phyloP scores from a whole-genome alignment of 164 flowering plant genomes.

The Annona cherimola region DNA sequence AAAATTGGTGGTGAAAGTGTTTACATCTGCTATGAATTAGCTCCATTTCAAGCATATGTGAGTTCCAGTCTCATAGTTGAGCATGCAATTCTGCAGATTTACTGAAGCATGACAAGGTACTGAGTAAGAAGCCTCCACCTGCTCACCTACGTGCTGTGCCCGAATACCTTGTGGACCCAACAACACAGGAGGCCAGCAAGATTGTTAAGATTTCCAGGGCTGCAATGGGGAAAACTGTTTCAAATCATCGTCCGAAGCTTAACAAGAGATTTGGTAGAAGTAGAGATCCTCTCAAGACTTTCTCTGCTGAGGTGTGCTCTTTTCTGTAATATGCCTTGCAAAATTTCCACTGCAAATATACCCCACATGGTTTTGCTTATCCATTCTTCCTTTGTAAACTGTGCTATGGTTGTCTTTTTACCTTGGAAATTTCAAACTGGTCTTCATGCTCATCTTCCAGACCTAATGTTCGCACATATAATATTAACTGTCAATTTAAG shows the following conservation, averaged over 20 bases:
- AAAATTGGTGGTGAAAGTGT: too few species aligned
- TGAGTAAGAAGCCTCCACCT: slow-evolving; percentile 78
- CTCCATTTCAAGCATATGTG: not conserved
- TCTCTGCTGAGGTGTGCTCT: slow-evolving; percentile 61
- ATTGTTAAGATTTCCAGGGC: slow-evolving; percentile 84
- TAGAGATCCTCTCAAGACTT: slow-evolving; percentile 74
- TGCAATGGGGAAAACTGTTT: slow-evolving; percentile 64
- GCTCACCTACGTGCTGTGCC: slow-evolving; percentile 73
- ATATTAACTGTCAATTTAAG: not conserved
- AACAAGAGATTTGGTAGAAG: slow-evolving; percentile 46
- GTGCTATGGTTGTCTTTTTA: not conserved
- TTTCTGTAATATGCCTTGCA: not conserved
- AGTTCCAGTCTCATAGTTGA: not conserved
- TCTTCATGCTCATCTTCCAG: not conserved
- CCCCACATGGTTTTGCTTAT: not conserved
- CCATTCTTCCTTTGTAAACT: not conserved
- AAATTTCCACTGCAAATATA: not conserved
- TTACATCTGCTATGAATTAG: not conserved
- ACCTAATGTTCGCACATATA: not conserved
- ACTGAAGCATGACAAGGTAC: slow-evolving; percentile 82
- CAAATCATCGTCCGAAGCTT: slow-evolving; percentile 33
- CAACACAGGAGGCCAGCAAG: slow-evolving; percentile 82
- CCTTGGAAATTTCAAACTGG: not conserved
- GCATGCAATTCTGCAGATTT: slow-evolving; percentile 51
- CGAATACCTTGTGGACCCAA: slow-evolving; percentile 75